phyloP scores from a whole-genome alignment of 2,329 filamentous ascomycete genomes.

The Ascochyta pisi region DNA sequence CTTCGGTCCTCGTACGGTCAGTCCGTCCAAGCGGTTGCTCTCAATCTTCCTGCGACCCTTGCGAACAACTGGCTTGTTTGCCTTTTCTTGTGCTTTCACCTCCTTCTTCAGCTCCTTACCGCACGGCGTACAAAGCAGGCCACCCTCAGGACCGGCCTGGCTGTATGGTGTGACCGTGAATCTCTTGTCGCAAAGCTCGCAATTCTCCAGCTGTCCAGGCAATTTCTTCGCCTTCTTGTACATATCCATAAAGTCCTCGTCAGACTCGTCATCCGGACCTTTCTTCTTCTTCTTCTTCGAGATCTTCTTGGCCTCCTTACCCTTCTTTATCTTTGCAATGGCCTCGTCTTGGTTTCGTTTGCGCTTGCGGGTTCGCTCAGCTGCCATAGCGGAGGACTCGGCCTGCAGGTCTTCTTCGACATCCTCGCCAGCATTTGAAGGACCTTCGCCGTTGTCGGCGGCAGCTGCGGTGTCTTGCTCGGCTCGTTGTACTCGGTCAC shows the following conservation, averaged over 20 bases:
- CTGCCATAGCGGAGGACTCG: slow-evolving; percentile 50
- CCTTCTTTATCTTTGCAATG: slow-evolving; percentile 51
- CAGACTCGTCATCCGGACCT: slow-evolving; percentile 53
- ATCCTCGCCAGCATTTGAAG: slow-evolving; percentile 45
- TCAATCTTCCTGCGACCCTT: slow-evolving; percentile 77
- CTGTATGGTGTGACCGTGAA: slow-evolving; percentile 95
- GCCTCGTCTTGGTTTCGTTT: slow-evolving; percentile 63
- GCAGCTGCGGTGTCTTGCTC: slow-evolving; percentile 48
- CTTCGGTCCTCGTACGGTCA: slow-evolving; percentile 70
- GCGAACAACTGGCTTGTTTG: slow-evolving; percentile 63
- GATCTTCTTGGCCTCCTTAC: slow-evolving; percentile 59
- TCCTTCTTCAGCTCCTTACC: slow-evolving; percentile 76
- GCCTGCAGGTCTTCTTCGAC: slow-evolving; percentile 43
- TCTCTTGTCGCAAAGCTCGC: slow-evolving; percentile 81
- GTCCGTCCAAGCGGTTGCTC: slow-evolving; percentile 84
- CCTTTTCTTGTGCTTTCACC: slow-evolving; percentile 65
- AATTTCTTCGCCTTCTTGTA: slow-evolving; percentile 65
- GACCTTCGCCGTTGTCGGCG: slow-evolving; percentile 46
- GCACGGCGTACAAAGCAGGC: slow-evolving; percentile 83
- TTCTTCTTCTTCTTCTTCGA: slow-evolving; percentile 51
- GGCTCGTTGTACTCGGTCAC: slow-evolving; percentile 59
- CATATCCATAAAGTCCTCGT: slow-evolving; percentile 60
- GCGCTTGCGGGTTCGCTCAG: slow-evolving; percentile 60
- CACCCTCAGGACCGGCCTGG: slow-evolving; percentile 80
- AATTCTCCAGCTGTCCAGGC: slow-evolving; percentile 90